Evolutionary conservation across 106 monocot species (phyloP).

Genomic region (Platanthera zijinensis): DNA sequence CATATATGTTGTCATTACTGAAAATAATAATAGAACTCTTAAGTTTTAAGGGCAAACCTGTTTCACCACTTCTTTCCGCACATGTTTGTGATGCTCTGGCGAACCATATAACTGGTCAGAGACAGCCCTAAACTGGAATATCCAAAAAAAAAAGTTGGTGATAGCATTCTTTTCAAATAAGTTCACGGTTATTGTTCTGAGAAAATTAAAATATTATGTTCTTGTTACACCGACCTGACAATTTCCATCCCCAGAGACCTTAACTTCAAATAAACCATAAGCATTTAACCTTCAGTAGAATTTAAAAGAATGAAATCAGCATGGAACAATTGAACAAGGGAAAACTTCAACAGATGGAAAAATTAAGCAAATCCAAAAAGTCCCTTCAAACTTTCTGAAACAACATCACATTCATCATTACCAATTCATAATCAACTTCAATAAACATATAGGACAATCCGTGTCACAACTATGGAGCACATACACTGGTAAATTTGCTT

Average conservation of each 20-base stretch:
- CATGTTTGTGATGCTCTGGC: conserved; percentile 75
- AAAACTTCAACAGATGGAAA: conserved; percentile 3
- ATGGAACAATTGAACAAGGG: background rate
- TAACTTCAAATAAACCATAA: conserved; percentile 80
- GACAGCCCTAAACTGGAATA: conserved; percentile 76
- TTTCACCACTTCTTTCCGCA: conserved; percentile 75
- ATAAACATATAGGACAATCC: background rate
- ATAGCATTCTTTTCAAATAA: background rate
- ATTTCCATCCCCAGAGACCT: conserved; percentile 93
- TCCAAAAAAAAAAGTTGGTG: background rate
- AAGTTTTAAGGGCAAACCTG: conserved; percentile 43
- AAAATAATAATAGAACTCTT: background rate
- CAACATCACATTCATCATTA: background rate
- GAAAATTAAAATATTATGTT: conserved; percentile 3
- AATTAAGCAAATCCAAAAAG: background rate
- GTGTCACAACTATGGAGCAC: background rate
- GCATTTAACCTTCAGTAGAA: conserved; percentile 54
- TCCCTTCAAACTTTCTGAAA: background rate
- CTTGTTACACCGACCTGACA: conserved; percentile 58
- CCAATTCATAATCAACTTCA: background rate
- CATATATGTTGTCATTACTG: background rate
- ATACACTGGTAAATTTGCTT: background rate
- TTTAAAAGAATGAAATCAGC: conserved; percentile 6
- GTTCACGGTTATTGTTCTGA: background rate
- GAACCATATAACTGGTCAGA: conserved; percentile 90